These are phyloP conservation scores for Xylariaceae sp. DNA, from an alignment of 2,329 filamentous ascomycete genomes.

Conservation along the genomic window DNA sequence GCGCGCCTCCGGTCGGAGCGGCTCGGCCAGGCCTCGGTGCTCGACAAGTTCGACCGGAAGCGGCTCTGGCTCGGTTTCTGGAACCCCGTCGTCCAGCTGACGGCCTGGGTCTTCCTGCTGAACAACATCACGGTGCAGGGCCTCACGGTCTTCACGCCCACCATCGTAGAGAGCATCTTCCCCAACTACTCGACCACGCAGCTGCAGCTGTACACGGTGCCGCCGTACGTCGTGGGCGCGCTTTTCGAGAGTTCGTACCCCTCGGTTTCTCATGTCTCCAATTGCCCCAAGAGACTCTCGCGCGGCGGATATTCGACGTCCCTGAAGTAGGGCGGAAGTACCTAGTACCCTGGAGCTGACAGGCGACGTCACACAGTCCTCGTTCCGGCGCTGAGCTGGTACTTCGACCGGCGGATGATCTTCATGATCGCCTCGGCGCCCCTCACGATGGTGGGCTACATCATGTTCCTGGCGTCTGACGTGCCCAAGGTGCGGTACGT, in stretches of 20 bases:
- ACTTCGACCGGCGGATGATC: conserved; percentile 49
- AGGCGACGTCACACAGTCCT: no score
- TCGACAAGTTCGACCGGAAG: conserved; percentile 53
- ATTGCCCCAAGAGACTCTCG: no score
- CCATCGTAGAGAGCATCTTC: conserved; percentile 64
- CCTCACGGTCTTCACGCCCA: conserved; percentile 62
- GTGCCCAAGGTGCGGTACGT: conserved; percentile 53
- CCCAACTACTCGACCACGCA: conserved; percentile 47
- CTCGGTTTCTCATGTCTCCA: no score
- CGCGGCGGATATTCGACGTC: no score
- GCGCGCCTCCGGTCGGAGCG: conserved; percentile 63
- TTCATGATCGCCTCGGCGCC: conserved; percentile 55
- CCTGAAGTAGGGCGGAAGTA: no score
- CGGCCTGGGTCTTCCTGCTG: conserved; percentile 19
- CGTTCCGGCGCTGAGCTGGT: conserved; percentile 54
- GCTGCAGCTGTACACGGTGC: conserved; percentile 64
- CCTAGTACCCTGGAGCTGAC: no score
- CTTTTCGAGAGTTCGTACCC: no score
- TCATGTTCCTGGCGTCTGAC: conserved; percentile 57
- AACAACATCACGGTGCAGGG: conserved; percentile 59
- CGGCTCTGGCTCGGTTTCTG: conserved; percentile 57
- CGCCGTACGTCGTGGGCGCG: conserved; percentile 61
- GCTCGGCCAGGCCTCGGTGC: conserved; percentile 51
- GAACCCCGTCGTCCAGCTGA: conserved; percentile 42
- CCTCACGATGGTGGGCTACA: conserved; percentile 61